Percentiles rank a stretch among this genome's conserved stretches.
Evolutionary conservation across 2,329 filamentous ascomycete species (phyloP).

Genomic region (Epichloe bromicola): DNA sequence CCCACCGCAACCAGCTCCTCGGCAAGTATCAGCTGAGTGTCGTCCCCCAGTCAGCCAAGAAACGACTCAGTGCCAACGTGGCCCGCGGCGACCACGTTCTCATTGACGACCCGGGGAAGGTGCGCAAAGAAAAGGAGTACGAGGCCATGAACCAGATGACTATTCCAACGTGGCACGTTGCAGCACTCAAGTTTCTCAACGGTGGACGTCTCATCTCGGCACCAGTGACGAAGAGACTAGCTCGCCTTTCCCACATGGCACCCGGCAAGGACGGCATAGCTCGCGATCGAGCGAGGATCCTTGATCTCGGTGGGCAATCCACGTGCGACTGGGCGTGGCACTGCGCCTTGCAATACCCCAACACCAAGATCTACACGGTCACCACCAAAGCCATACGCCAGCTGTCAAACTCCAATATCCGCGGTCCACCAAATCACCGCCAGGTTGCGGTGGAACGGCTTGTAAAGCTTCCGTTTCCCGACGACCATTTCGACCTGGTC

Average conservation of each 20-base stretch:
- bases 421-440: constrained; percentile 77
- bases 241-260: constrained; percentile 37
- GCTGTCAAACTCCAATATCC: constrained; percentile 59
- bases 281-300: constrained; percentile 49
- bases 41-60: constrained; percentile 55
- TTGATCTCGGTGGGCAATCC: constrained; percentile 76
- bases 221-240: constrained; percentile 49
- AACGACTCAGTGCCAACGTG: constrained; percentile 58
- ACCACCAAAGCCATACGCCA: constrained; percentile 61
- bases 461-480: constrained; percentile 71
- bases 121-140: constrained; percentile 61
- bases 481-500: constrained; percentile 80
- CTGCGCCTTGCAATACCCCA: constrained; percentile 72
- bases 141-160: constrained; percentile 65
- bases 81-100: constrained; percentile 57
- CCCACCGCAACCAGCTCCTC: constrained; percentile 68
- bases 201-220: constrained; percentile 51
- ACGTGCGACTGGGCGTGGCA: constrained; percentile 95
- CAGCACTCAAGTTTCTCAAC: constrained; percentile 47
- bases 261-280: constrained; percentile 29
- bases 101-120: constrained; percentile 49
- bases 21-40: constrained; percentile 73
- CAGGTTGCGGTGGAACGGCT: constrained; percentile 66
- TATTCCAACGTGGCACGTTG: constrained; percentile 47
- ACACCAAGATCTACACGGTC: constrained; percentile 78